Evolutionary conservation across 2,329 filamentous ascomycete species (phyloP).

Genomic region (Anisogramma anomala): DNA sequence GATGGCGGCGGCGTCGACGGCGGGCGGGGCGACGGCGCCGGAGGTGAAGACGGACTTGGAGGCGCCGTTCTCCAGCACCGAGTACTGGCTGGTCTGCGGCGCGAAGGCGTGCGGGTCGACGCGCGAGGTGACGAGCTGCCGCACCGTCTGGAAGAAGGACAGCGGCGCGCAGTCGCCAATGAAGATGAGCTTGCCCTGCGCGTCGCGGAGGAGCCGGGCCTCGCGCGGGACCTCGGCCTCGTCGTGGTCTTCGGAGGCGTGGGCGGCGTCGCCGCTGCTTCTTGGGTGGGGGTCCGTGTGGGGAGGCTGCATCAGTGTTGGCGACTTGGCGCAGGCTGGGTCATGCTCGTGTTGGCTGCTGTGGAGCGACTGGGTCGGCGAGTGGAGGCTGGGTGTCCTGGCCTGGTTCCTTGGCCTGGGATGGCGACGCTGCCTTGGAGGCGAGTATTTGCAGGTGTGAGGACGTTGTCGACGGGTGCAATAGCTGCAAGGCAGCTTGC

Average conservation of each 20-base stretch:
- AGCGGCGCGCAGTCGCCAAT: slow-evolving; percentile 45
- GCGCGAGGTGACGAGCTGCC: slow-evolving; percentile 37
- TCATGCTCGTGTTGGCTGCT: slow-evolving; percentile 9
- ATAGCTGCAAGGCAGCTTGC: slow-evolving; percentile 39
- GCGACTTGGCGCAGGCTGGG: not conserved
- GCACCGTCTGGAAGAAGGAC: slow-evolving; percentile 44
- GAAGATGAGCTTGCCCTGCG: slow-evolving; percentile 43
- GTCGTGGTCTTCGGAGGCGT: slow-evolving; percentile 23
- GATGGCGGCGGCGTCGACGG: slow-evolving; percentile 21
- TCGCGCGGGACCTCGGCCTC: slow-evolving; percentile 44
- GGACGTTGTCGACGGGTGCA: slow-evolving; percentile 33
- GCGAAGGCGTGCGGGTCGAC: slow-evolving; percentile 40
- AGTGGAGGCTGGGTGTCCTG: slow-evolving; percentile 14
- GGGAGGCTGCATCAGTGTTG: not conserved
- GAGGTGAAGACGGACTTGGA: slow-evolving; percentile 26
- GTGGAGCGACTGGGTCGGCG: slow-evolving; percentile 2
- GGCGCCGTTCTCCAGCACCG: slow-evolving; percentile 35
- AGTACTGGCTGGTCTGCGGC: slow-evolving; percentile 38
- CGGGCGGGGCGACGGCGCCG: slow-evolving; percentile 18
- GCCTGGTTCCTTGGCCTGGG: slow-evolving; percentile 16
- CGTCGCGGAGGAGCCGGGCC: slow-evolving; percentile 38
- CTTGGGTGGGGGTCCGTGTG: not conserved
- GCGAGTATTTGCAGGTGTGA: slow-evolving; percentile 36
- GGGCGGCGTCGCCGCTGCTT: slow-evolving; percentile 22
- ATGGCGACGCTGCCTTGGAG: slow-evolving; percentile 28